Base-by-base conservation (phyloP, 352 stramenopile genomes). In the Phytopythium oedochilum region DNA sequence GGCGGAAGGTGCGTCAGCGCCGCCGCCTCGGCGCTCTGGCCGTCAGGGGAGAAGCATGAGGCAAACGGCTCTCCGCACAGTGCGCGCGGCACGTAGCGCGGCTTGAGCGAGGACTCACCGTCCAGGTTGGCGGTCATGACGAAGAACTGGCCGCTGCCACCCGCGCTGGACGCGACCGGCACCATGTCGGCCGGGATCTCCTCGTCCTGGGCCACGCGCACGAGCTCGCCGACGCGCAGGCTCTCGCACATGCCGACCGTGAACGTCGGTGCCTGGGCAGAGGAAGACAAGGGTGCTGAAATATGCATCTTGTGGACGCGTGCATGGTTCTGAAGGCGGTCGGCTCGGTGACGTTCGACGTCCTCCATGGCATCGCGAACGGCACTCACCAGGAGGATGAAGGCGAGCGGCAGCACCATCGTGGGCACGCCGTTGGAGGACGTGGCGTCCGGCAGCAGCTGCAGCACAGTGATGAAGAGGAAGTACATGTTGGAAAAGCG, bases 401-500 rank as follows among this genome's bases (percentile, higher is more conserved):
- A 92, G 20, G 78, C 55, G 0, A 97, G 71, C 23, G 90, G 86
- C 0, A 91, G 64, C 10, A 96, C 50, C 66, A 92, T 96, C 2
- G 88, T 92, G 2, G 88, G 86, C 20, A 91, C 82, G 0, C 81
- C 78, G 18, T 73, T 73, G 2, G 88, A 94, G 15, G 92, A 93
- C 15, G 84, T 94, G 32, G 96, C 87, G 45, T 83, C 59, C 28
- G 81, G 83, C 23, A 96, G 68, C n/a, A 89, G 45, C 46, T 97
- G 87, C 17, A 97, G 65, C 15, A 75, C 77, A 23, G 83, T 89
- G 56, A 97, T 94, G 49, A 94, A 75, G 2, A 97, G 67, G 53
- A 97, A 97, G 68, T 97, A 97, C 35, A 95, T 53, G 57, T 97
- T 97, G 31, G 89, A 93, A 47, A 96, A 86, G 18, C 90, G 86